Percentiles rank a stretch among this genome's conserved stretches.
Conservation (phyloP, 75 land plant genomes). For the Sequoiadendron giganteum region DNA sequence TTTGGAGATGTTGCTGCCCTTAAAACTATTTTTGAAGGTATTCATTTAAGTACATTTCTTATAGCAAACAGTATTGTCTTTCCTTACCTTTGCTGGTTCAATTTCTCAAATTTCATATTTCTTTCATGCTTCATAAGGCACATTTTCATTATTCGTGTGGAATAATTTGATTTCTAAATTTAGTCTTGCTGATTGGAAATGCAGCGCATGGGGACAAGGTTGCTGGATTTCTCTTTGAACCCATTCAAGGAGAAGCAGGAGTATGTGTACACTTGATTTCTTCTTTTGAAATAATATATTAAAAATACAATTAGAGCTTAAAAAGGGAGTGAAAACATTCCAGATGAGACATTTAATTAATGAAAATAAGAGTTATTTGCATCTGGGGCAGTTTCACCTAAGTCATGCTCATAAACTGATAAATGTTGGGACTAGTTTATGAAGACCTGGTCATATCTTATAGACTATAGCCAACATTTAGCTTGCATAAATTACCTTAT, state of each 20-base stretch:
- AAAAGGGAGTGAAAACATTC: not conserved
- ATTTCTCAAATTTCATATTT: not conserved
- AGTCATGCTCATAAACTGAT: not conserved
- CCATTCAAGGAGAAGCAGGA: constrained; percentile 99
- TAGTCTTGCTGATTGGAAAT: not conserved
- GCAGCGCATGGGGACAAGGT: constrained; percentile 79
- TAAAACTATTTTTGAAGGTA: constrained; percentile 77
- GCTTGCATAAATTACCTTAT: not conserved
- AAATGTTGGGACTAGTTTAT: not conserved
- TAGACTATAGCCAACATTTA: not conserved
- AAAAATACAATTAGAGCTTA: not conserved
- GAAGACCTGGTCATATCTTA: not conserved
- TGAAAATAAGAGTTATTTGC: not conserved
- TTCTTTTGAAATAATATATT: not conserved
- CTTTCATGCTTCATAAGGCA: not conserved
- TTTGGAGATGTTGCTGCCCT: constrained; percentile 87
- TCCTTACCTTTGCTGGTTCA: not conserved
- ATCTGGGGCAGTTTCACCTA: not conserved
- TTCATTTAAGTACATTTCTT: not conserved
- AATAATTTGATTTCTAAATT: not conserved
- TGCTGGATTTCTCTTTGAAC: constrained; percentile 97
- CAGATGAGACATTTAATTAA: not conserved
- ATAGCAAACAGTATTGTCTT: not conserved
- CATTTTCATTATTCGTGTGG: not conserved
- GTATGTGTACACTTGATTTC: constrained; percentile 44